Percentiles rank a stretch among this genome's conserved stretches.
Evolutionary conservation across 31 red algal species (phyloP).

Genomic region (Odonthalia washingtoniensis): DNA sequence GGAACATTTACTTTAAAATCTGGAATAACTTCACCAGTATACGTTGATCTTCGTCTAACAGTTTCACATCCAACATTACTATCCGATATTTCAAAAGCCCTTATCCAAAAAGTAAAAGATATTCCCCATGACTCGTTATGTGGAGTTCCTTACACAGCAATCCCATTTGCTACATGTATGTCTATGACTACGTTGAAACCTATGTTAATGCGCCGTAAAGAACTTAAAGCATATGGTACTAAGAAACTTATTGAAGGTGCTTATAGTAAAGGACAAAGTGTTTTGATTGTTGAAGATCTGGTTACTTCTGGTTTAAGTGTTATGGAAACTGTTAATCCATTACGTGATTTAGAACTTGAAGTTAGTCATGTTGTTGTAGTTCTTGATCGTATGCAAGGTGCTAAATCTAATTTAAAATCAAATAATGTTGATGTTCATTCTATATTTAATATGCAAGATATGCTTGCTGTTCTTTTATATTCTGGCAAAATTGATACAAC

Average conservation of each 20-base stretch:
- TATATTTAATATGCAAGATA: slow-evolving; percentile 49
- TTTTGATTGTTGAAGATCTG: slow-evolving; percentile 91
- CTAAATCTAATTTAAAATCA: slow-evolving; percentile 44
- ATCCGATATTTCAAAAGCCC: slow-evolving; percentile 41
- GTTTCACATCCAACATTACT: slow-evolving; percentile 88
- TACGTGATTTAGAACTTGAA: slow-evolving; percentile 49
- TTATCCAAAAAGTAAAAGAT: slow-evolving; percentile 2
- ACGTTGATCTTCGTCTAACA: slow-evolving; percentile 90
- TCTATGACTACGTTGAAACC: slow-evolving; percentile 46
- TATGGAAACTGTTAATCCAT: slow-evolving; percentile 83
- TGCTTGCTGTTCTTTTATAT: slow-evolving; percentile 60
- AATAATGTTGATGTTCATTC: slow-evolving; percentile 66
- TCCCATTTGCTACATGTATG: slow-evolving; percentile 96
- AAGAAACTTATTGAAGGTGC: slow-evolving; percentile 86
- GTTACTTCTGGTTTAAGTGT: slow-evolving; percentile 88
- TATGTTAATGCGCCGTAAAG: slow-evolving; percentile 94
- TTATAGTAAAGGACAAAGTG: slow-evolving; percentile 38
- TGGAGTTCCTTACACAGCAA: slow-evolving; percentile 96
- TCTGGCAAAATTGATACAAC: slow-evolving; percentile 37
- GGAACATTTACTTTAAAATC: slow-evolving; percentile 91
- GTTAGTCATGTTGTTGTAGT: slow-evolving; percentile 81
- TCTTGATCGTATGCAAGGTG: slow-evolving; percentile 94
- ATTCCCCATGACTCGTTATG: slow-evolving; percentile 70
- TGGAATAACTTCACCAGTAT: slow-evolving; percentile 89
- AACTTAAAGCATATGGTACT: slow-evolving; percentile 85